Conservation (phyloP, 257 asterid genomes). For the Mentha longifolia region DNA sequence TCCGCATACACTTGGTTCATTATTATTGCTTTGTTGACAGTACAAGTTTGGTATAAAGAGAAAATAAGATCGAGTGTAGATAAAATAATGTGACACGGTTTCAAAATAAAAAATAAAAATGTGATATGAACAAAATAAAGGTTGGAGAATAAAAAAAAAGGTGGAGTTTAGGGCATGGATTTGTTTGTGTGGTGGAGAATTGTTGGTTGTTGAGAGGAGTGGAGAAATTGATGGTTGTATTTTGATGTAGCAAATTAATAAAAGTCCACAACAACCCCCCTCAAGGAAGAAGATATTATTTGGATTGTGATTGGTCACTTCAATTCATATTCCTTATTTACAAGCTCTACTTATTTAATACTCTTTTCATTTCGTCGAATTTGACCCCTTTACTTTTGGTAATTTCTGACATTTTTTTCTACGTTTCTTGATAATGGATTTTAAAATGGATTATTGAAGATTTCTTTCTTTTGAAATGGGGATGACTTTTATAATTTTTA, state of each 20-base stretch:
- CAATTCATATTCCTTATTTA: slow-evolving; percentile 18
- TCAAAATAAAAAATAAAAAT: neutral
- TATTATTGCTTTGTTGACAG: neutral
- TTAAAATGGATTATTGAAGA: too few relatives aligned
- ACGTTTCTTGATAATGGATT: too few relatives aligned
- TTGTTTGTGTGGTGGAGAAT: slow-evolving; percentile 36
- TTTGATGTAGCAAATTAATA: neutral
- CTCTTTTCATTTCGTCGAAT: too few relatives aligned
- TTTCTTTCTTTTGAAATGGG: neutral
- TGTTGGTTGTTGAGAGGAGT: slow-evolving; percentile 25
- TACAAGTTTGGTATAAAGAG: neutral
- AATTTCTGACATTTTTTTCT: too few relatives aligned
- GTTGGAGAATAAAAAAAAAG: slow-evolving; percentile 8
- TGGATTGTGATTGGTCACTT: slow-evolving; percentile 27
- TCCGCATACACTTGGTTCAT: neutral
- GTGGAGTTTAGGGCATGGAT: slow-evolving; percentile 18
- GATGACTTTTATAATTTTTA: neutral
- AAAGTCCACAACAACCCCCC: slow-evolving; percentile 22
- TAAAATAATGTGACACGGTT: slow-evolving; percentile 10
- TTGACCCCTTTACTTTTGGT: too few relatives aligned
- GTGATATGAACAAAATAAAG: too few relatives aligned
- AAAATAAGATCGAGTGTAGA: neutral
- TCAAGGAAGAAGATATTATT: slow-evolving; percentile 21
- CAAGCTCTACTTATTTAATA: neutral
- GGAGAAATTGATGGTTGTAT: slow-evolving; percentile 19